These are phyloP conservation scores for Cystofilobasidium macerans DNA, from an alignment of 768 basidiomycete genomes.

Conservation along the genomic window DNA sequence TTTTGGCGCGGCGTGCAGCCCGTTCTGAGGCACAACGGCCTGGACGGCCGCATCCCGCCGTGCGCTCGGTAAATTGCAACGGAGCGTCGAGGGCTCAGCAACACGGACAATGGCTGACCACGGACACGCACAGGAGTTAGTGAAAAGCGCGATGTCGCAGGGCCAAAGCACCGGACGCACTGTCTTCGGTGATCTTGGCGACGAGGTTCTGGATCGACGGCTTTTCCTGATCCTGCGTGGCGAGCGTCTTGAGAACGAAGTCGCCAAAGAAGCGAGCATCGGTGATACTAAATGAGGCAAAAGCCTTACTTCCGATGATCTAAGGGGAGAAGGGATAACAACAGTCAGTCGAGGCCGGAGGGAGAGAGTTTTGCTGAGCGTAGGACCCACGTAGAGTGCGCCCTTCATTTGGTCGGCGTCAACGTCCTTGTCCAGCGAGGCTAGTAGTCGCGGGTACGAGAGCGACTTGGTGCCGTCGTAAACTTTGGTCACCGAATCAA, in stretches of 20 bases:
- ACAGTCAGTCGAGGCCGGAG: too few species aligned
- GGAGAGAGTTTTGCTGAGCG: too few species aligned
- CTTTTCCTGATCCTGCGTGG: constrained; percentile 54
- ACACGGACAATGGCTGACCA: constrained; percentile 47
- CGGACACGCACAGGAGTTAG: constrained; percentile 47
- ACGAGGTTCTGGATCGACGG: constrained; percentile 68
- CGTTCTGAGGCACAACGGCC: constrained; percentile 1
- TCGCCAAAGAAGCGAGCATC: constrained; percentile 18
- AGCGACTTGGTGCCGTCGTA: constrained; percentile 40
- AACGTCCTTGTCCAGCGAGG: constrained; percentile 47
- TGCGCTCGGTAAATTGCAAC: constrained; percentile 1
- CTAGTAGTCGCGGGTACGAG: constrained; percentile 28
- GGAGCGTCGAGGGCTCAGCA: constrained; percentile 19
- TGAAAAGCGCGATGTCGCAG: constrained; percentile 17
- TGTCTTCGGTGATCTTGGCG: constrained; percentile 52
- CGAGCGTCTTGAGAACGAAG: constrained; percentile 17
- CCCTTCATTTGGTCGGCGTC: constrained; percentile 92
- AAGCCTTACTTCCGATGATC: neutral
- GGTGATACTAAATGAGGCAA: constrained; percentile 21
- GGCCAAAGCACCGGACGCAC: constrained; percentile 36
- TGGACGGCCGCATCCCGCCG: neutral
- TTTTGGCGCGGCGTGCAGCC: constrained; percentile 1
- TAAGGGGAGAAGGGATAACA: neutral
- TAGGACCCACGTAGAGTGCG: constrained; percentile 62
- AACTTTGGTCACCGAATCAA: neutral